A percentile compares a stretch with the other conserved stretches of the same genome.
Conservation (phyloP, 306 rosid genomes). For the Mucuna pruriens region DNA sequence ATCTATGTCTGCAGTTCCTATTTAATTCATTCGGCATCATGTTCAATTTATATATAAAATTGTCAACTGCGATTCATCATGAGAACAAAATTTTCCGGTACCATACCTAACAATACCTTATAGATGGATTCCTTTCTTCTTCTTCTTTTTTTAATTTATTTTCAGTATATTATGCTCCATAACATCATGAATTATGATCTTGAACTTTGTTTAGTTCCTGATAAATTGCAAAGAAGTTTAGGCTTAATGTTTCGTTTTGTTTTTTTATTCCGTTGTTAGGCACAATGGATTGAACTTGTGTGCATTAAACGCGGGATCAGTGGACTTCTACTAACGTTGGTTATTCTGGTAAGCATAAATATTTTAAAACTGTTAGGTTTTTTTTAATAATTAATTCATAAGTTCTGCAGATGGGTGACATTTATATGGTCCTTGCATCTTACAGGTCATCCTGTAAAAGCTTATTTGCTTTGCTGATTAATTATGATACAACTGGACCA, state of each 20-base stretch:
- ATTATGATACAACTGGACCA: conserved; percentile 62
- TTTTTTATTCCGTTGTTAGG: conserved; percentile 29
- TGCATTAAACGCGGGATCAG: conserved; percentile 62
- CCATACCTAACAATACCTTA: background rate
- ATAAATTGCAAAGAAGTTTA: conserved; percentile 2
- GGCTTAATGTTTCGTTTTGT: conserved; percentile 8
- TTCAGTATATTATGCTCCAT: background rate
- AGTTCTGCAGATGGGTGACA: conserved; percentile 10
- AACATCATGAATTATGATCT: conserved; percentile 15
- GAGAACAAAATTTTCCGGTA: background rate
- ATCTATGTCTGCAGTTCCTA: background rate
- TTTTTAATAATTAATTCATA: background rate
- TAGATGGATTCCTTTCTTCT: background rate
- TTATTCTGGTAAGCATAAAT: conserved; percentile 65
- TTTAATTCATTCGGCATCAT: background rate
- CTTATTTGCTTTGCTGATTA: conserved; percentile 61
- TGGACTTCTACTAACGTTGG: conserved; percentile 67
- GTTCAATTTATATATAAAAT: background rate
- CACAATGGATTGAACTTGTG: conserved; percentile 75
- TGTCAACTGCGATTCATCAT: background rate
- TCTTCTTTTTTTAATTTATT: background rate
- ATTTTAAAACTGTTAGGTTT: background rate
- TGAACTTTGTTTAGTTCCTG: background rate
- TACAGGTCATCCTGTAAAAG: conserved; percentile 61
- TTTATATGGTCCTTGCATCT: conserved; percentile 34